These are phyloP conservation scores for Rasamsonia emersonii DNA, from an alignment of 2,329 filamentous ascomycete genomes.

Conservation along the genomic window DNA sequence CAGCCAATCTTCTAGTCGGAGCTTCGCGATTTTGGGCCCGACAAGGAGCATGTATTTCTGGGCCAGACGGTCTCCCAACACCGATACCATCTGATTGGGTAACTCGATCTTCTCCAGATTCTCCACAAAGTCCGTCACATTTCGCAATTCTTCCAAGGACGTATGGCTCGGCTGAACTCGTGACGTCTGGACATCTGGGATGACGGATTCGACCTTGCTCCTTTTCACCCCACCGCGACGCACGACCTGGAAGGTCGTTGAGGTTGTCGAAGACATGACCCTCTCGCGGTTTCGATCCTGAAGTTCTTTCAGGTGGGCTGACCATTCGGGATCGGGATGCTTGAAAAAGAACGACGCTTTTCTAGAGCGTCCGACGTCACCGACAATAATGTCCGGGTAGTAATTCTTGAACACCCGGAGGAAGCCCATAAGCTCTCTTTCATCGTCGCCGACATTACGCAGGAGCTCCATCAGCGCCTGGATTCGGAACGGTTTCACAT, in stretches of 20 bases:
- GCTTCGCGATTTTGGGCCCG: slow-evolving; percentile 44
- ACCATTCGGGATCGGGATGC: slow-evolving; percentile 72
- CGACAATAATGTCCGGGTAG: slow-evolving; percentile 79
- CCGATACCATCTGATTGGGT: slow-evolving; percentile 72
- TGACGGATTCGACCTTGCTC: slow-evolving; percentile 41
- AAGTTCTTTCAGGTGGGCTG: slow-evolving; percentile 56
- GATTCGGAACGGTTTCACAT: slow-evolving; percentile 77
- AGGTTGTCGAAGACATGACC: slow-evolving; percentile 36
- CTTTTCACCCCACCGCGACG: slow-evolving; percentile 44
- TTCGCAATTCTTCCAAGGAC: slow-evolving; percentile 68
- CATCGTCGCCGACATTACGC: slow-evolving; percentile 50
- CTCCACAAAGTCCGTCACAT: slow-evolving; percentile 58
- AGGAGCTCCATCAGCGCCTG: slow-evolving; percentile 55
- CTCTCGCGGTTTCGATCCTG: slow-evolving; percentile 48
- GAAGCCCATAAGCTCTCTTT: slow-evolving; percentile 64
- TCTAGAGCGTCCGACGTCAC: slow-evolving; percentile 47
- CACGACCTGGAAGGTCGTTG: slow-evolving; percentile 55
- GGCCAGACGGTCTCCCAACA: slow-evolving; percentile 65
- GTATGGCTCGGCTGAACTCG: slow-evolving; percentile 54
- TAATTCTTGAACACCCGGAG: slow-evolving; percentile 83
- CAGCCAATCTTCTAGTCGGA: slow-evolving; percentile 31
- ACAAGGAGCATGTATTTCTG: slow-evolving; percentile 67
- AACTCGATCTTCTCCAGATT: slow-evolving; percentile 70
- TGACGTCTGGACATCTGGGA: slow-evolving; percentile 66
- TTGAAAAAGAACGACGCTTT: slow-evolving; percentile 34